Conservation (phyloP, 768 basidiomycete species). For the Leccinum imitatum region DNA sequence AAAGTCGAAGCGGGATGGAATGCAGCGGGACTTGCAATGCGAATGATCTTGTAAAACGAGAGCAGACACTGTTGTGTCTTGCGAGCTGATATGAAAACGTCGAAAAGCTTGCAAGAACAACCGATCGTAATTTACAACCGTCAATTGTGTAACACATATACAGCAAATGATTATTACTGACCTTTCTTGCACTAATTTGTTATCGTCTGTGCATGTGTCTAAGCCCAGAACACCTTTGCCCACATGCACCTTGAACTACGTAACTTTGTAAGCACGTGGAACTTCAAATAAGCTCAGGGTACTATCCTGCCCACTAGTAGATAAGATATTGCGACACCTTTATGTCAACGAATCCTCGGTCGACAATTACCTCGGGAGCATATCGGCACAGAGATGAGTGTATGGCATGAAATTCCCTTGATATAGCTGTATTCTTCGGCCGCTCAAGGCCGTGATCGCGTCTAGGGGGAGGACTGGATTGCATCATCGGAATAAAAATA, state of each 20-base stretch:
- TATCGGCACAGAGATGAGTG: neutral
- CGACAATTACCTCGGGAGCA: neutral
- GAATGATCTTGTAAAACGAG: neutral
- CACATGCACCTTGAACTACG: neutral
- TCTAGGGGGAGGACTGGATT: neutral
- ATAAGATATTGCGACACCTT: neutral
- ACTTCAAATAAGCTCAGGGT: neutral
- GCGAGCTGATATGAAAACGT: neutral
- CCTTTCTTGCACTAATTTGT: neutral
- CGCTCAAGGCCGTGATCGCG: neutral
- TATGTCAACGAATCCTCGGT: neutral
- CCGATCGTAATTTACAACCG: neutral
- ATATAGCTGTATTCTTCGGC: neutral
- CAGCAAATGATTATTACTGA: neutral
- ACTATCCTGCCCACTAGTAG: neutral
- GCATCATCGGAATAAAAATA: neutral
- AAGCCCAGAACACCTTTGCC: neutral
- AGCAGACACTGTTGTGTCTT: neutral
- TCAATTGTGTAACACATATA: neutral
- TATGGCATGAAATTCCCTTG: neutral
- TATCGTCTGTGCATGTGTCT: neutral
- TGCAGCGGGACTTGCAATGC: neutral
- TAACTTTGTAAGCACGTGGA: neutral
- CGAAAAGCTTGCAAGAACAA: neutral
- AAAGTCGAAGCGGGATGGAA: neutral